Base-by-base conservation (phyloP, 495 filamentous ascomycete species). In the Haplographium delicatum region DNA sequence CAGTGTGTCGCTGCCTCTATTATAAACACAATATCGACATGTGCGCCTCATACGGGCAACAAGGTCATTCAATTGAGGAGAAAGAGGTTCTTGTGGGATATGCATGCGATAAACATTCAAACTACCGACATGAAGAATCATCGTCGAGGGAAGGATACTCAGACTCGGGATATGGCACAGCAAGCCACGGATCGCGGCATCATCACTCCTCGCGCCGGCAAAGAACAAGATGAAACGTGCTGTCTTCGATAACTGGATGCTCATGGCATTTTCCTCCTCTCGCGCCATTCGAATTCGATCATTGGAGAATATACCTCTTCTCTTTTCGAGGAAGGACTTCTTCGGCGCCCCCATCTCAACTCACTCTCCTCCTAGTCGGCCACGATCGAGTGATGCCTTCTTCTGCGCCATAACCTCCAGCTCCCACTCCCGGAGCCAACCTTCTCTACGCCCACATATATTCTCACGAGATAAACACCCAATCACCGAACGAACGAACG, bases 1-100 rank as follows among this genome's bases (percentile, higher is more conserved):
- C 86, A 5, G 87, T 83, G 48, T 93, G 88, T 76, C 72, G 79
- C 48, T 93, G 88, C 64, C 68, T 89, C 60, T 93, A 93, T 71
- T 86, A 87, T 71, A 72, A 80, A 47, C 88, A 93, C 66, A 77
- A 78, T 19, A 73, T 88, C 53, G 85, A 91, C 54, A 84, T 83
- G 53, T 93, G 88, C 63, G 64, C 76, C 18, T 73, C 80, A 37
- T 84, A 83, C 59, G 82, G 83, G 39, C 85, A 84, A 47, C 75
- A 78, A 45, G 84, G 86, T 27, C 89, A 95, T 59, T 44, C 57
- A 6, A 68, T 89, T 50, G 79, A 88, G 51, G 86, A 88, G 63
- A 84, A 81, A 58, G 81, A 78, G 6, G 79, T 95, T 26, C 69
- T 89, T 4, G 89, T 94, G 24, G 89, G 89, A 37, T 91, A 91